phyloP scores from a whole-genome alignment of 208 protist genomes.

The Wallacemonas sp. region DNA sequence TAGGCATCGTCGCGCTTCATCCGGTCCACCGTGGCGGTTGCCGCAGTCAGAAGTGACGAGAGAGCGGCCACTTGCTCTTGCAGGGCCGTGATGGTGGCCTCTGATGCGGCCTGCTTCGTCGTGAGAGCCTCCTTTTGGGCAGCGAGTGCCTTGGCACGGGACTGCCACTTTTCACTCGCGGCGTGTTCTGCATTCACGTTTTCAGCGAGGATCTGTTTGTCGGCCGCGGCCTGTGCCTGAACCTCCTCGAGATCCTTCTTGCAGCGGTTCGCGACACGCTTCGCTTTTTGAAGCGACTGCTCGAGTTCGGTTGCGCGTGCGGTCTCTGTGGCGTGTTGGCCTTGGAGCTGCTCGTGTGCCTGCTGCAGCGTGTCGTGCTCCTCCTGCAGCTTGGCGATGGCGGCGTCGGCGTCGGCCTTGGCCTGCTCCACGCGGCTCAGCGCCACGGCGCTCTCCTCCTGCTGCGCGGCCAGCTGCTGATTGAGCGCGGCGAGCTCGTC shows the following conservation, averaged over 20 bases:
- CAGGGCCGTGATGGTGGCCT: neutral
- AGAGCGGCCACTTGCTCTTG: neutral
- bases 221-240: neutral
- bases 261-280: neutral
- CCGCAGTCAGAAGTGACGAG: neutral
- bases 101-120: neutral
- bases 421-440: slow-evolving; percentile 12
- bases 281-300: neutral
- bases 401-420: neutral
- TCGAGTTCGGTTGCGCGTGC: neutral
- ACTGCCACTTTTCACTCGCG: neutral
- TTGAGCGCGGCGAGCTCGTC: slow-evolving; percentile 8
- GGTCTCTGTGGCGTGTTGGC: neutral
- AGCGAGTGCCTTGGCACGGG: neutral
- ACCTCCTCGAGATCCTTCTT: slow-evolving; percentile 12
- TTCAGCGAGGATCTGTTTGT: slow-evolving; percentile 14
- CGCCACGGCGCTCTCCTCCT: slow-evolving; percentile 11
- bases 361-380: slow-evolving; percentile 23
- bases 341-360: neutral
- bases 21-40: neutral
- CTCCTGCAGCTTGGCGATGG: slow-evolving; percentile 6
- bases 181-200: neutral
- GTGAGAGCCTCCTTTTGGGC: neutral
- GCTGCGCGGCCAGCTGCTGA: slow-evolving; percentile 8
- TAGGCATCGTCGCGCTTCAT: neutral